Conservation (phyloP, 1,284 basidiomycete genomes). For the Marasmius tenuissimus region DNA sequence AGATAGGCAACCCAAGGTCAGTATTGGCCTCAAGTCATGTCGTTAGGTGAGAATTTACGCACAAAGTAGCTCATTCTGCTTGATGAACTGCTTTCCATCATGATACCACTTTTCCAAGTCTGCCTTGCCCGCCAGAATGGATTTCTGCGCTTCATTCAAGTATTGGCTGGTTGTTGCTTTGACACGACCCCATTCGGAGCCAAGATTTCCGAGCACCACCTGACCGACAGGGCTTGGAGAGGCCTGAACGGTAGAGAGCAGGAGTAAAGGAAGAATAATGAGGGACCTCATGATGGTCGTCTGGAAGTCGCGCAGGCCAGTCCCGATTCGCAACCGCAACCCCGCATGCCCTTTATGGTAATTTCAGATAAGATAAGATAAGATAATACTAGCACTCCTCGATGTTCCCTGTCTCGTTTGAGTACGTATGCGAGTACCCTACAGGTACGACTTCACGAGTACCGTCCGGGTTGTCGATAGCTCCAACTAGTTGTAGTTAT, state of each 20-base stretch:
- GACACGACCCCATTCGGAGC: not conserved
- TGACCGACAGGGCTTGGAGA: constrained; percentile 16
- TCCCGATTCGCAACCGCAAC: not conserved
- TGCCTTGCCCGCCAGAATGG: constrained; percentile 44
- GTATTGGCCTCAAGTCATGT: not conserved
- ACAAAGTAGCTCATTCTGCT: constrained; percentile 65
- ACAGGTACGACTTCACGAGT: too few species aligned
- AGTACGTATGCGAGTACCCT: too few species aligned
- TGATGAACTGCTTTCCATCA: constrained; percentile 64
- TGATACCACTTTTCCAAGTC: constrained; percentile 54
- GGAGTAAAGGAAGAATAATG: constrained; percentile 21
- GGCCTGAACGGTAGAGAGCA: constrained; percentile 19
- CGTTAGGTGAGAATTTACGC: constrained; percentile 23
- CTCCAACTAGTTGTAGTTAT: too few species aligned
- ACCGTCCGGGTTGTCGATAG: too few species aligned
- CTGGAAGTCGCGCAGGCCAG: constrained; percentile 3
- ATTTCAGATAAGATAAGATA: not conserved
- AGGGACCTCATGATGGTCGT: constrained; percentile 25
- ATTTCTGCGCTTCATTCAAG: constrained; percentile 40
- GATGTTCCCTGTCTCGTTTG: too few species aligned
- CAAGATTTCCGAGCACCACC: constrained; percentile 7
- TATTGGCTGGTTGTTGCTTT: constrained; percentile 27
- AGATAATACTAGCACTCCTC: not conserved
- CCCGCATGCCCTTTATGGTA: too few species aligned
- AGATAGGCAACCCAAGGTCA: constrained; percentile 6